Conservation (phyloP, 1,284 basidiomycete species). For the Lignosus rhinocerotis region DNA sequence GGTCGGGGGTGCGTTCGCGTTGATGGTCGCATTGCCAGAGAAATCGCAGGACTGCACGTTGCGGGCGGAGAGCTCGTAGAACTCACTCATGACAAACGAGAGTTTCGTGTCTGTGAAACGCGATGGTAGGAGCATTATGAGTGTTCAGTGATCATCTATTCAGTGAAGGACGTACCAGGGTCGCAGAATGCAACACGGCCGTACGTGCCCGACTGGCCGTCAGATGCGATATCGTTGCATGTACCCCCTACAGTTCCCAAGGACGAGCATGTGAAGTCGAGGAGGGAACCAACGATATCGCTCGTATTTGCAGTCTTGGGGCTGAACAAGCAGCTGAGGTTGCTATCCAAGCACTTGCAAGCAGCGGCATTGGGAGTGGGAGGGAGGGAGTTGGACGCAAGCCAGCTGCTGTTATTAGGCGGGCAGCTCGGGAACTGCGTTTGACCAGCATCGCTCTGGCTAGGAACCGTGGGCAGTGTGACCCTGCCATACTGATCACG, state of each 20-base stretch:
- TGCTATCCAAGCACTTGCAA: conserved; percentile 75
- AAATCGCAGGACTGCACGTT: conserved; percentile 71
- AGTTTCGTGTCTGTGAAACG: conserved; percentile 63
- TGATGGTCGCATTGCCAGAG: conserved; percentile 80
- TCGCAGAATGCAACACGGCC: conserved; percentile 76
- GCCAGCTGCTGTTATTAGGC: conserved; percentile 53
- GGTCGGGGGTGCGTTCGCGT: conserved; percentile 53
- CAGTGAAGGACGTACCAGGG: conserved; percentile 51
- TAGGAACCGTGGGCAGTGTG: conserved; percentile 66
- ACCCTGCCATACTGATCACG: conserved; percentile 60
- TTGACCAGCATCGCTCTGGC: conserved; percentile 51
- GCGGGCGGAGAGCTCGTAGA: conserved; percentile 67
- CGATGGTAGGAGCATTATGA: not conserved
- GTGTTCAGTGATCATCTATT: conserved; percentile 1
- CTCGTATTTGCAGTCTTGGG: conserved; percentile 63
- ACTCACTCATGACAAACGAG: conserved; percentile 82
- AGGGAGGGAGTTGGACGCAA: conserved; percentile 73
- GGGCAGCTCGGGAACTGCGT: conserved; percentile 69
- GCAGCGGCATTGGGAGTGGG: conserved; percentile 80
- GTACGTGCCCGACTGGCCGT: conserved; percentile 77
- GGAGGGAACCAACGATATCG: conserved; percentile 66
- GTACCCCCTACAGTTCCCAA: conserved; percentile 61
- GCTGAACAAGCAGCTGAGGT: conserved; percentile 73
- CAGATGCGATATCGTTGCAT: conserved; percentile 71
- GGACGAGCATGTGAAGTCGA: conserved; percentile 70